Evolutionary conservation across 495 filamentous ascomycete species (phyloP).

Genomic region (Apodospora peruviana): DNA sequence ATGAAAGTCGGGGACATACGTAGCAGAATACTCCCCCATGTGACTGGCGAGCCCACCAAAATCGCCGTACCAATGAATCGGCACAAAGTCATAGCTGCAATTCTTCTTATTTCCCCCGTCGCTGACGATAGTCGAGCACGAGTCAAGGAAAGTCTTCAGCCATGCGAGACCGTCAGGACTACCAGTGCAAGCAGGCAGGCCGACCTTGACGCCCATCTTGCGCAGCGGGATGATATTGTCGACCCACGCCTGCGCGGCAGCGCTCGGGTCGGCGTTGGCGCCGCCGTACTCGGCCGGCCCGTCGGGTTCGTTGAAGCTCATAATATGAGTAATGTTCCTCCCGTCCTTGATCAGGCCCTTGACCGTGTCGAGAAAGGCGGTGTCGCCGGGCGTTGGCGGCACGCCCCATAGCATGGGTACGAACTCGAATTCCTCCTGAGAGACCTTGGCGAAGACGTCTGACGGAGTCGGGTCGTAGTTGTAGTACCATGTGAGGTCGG

Average conservation of each 20-base stretch:
- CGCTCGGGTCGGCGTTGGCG: conserved; percentile 45
- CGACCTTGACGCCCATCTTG: conserved; percentile 48
- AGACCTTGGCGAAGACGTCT: conserved; percentile 32
- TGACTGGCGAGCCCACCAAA: conserved; percentile 70
- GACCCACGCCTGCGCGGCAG: conserved; percentile 62
- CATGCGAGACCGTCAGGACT: conserved; percentile 52
- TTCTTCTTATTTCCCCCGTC: conserved; percentile 27
- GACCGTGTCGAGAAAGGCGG: conserved; percentile 51
- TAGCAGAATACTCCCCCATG: conserved; percentile 53
- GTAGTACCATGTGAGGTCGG: conserved; percentile 76
- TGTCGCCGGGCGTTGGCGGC: conserved; percentile 35
- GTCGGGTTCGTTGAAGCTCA: conserved; percentile 76
- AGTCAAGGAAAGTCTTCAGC: conserved; percentile 56
- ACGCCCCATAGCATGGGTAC: conserved; percentile 79
- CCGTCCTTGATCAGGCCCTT: conserved; percentile 44
- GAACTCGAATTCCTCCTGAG: conserved; percentile 54
- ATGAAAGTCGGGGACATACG: conserved; percentile 23
- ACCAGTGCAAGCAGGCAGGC: conserved; percentile 56
- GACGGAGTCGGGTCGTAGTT: conserved; percentile 59
- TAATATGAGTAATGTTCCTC: conserved; percentile 56
- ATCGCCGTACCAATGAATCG: conserved; percentile 72
- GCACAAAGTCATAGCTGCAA: conserved; percentile 67
- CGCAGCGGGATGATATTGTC: conserved; percentile 60
- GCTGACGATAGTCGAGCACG: conserved; percentile 41
- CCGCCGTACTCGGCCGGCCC: conserved; percentile 48